Percentiles rank a stretch among this genome's conserved stretches.
phyloP scores from a whole-genome alignment of 1,284 basidiomycete genomes.

The Irpex sp. region DNA sequence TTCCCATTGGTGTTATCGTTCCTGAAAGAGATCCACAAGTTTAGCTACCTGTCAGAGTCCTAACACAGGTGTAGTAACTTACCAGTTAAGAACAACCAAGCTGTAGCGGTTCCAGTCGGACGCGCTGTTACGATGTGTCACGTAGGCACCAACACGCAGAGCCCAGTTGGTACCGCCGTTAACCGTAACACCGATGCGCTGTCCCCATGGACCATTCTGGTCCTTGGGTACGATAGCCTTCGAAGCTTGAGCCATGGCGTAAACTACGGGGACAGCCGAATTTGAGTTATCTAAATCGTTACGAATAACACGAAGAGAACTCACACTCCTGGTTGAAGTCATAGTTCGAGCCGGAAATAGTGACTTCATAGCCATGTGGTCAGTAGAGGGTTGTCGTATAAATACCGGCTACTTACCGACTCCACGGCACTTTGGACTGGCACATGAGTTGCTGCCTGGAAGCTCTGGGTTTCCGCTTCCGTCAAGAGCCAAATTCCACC shows the following conservation, averaged over 20 bases:
- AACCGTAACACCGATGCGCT: constrained; percentile 61
- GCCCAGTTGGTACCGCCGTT: constrained; percentile 56
- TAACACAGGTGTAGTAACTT: constrained; percentile 10
- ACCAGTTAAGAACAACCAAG: constrained; percentile 64
- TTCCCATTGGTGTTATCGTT: constrained; percentile 45
- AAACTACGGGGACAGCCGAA: constrained; percentile 40
- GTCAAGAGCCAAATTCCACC: constrained; percentile 73
- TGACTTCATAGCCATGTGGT: constrained; percentile 31
- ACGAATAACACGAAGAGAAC: constrained; percentile 18
- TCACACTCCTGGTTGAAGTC: constrained; percentile 69
- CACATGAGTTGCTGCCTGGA: constrained; percentile 61
- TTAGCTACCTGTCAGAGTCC: no score
- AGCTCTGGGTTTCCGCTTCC: constrained; percentile 57
- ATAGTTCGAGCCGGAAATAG: constrained; percentile 53
- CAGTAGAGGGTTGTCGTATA: no score
- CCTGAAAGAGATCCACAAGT: constrained; percentile 26
- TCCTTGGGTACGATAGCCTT: constrained; percentile 72
- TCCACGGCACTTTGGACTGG: constrained; percentile 55
- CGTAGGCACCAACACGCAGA: constrained; percentile 59
- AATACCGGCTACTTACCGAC: constrained; percentile 27
- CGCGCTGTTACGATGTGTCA: constrained; percentile 51
- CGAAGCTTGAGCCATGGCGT: constrained; percentile 69
- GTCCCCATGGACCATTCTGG: constrained; percentile 59
- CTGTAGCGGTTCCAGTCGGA: constrained; percentile 63
- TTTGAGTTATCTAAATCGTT: not conserved